Conservation (phyloP, 352 stramenopile species). For the Phytophthora pseudosyringae region DNA sequence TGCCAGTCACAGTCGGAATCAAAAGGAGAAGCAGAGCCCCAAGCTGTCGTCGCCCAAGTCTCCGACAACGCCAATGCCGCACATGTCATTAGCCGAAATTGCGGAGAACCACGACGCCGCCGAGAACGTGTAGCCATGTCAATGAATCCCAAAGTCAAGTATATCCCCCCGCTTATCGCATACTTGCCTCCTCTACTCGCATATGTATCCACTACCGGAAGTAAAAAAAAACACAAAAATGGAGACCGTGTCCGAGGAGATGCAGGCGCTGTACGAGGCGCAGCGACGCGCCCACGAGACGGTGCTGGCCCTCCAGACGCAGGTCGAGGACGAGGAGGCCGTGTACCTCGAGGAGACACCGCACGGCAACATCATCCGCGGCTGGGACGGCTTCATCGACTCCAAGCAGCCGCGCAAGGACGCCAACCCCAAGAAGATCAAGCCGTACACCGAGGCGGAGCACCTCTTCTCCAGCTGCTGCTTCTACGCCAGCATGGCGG, state of each 20-base stretch:
- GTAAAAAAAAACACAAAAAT: conserved; percentile 9
- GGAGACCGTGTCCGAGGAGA: conserved; percentile 63
- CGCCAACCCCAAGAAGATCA: conserved; percentile 77
- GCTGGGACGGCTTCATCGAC: conserved; percentile 90
- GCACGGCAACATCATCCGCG: conserved; percentile 89
- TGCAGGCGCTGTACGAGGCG: conserved; percentile 72
- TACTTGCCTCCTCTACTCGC: conserved; percentile 1
- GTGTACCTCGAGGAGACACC: conserved; percentile 84
- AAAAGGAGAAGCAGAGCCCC: conserved; percentile 15
- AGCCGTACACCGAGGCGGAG: conserved; percentile 79
- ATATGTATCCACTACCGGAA: not conserved
- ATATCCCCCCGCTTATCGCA: not conserved
- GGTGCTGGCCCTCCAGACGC: conserved; percentile 67
- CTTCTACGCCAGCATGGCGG: conserved; percentile 60
- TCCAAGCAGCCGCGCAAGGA: conserved; percentile 82
- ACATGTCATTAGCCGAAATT: conserved; percentile 63
- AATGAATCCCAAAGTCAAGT: conserved; percentile 12
- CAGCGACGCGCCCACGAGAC: conserved; percentile 78
- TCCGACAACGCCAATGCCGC: conserved; percentile 17
- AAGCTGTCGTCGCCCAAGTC: conserved; percentile 29
- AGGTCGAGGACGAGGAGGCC: conserved; percentile 83
- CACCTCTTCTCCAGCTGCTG: conserved; percentile 84
- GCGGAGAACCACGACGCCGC: conserved; percentile 54
- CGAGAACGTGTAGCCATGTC: conserved; percentile 35
- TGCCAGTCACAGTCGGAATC: conserved; percentile 19